phyloP scores from a whole-genome alignment of 2,329 filamentous ascomycete genomes.

The Huntiella decipiens region DNA sequence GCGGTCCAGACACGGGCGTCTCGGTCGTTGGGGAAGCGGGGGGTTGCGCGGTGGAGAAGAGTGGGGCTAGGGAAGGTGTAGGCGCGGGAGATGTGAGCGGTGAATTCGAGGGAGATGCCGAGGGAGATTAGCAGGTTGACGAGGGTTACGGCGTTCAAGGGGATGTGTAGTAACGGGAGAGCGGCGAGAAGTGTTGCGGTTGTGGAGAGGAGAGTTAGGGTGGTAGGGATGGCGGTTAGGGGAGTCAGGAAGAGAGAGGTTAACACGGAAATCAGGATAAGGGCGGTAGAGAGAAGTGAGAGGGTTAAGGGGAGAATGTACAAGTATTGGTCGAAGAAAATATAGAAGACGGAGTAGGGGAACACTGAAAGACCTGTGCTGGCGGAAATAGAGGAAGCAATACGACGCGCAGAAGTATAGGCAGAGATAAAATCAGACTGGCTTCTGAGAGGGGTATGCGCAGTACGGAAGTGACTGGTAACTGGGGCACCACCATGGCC shows the following conservation, averaged over 20 bases:
- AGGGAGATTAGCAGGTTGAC: slow-evolving; percentile 96
- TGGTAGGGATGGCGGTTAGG: slow-evolving; percentile 65
- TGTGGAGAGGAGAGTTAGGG: slow-evolving; percentile 78
- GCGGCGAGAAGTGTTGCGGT: slow-evolving; percentile 85
- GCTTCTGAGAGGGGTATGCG: slow-evolving; percentile 68
- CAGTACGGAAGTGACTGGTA: slow-evolving; percentile 81
- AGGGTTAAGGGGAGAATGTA: slow-evolving; percentile 65
- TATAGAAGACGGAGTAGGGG: slow-evolving; percentile 93
- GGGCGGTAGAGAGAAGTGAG: slow-evolving; percentile 60
- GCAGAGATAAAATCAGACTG: slow-evolving; percentile 87
- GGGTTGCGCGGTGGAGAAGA: slow-evolving; percentile 44
- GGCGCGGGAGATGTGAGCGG: slow-evolving; percentile 84
- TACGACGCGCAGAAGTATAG: slow-evolving; percentile 74
- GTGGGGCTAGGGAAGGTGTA: slow-evolving; percentile 81
- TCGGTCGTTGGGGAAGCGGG: slow-evolving; percentile 37
- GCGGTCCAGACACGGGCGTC: slow-evolving; percentile 70
- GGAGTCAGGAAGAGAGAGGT: slow-evolving; percentile 70
- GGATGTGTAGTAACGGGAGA: slow-evolving; percentile 78
- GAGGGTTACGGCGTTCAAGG: slow-evolving; percentile 82
- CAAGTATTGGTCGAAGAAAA: slow-evolving; percentile 96
- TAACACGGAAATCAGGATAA: slow-evolving; percentile 70
- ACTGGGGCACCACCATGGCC: slow-evolving; percentile 44
- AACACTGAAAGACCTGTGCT: slow-evolving; percentile 68
- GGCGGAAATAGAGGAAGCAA: slow-evolving; percentile 54
- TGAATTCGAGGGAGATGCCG: slow-evolving; percentile 92